These are phyloP conservation scores for Penicillium hordei DNA, from an alignment of 2,329 filamentous ascomycete genomes.

Conservation along the genomic window DNA sequence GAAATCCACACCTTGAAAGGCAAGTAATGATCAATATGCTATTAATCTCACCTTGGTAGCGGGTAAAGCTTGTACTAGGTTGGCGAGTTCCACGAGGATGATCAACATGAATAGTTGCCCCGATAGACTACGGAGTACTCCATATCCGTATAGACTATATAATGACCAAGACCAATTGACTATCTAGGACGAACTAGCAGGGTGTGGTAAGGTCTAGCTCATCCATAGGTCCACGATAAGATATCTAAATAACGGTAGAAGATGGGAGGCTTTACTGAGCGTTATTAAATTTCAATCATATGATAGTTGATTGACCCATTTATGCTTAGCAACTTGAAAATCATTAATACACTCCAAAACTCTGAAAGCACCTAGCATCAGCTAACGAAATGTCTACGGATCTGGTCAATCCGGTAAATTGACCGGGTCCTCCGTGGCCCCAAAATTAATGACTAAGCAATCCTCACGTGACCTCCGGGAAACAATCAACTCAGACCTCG, in stretches of 20 bases:
- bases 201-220: not conserved
- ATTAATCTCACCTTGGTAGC: not conserved
- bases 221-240: not conserved
- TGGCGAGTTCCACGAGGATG: not conserved
- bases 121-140: not conserved
- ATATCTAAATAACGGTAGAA: not conserved
- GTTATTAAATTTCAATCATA: too few relatives aligned
- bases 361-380: not conserved
- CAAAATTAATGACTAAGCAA: not conserved
- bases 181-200: not conserved
- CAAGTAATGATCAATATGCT: not conserved
- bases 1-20: not conserved
- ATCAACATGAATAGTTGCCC: not conserved
- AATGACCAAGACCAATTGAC: not conserved
- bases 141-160: not conserved
- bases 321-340: not conserved
- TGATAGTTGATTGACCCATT: not conserved
- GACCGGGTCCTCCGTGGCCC: not conserved
- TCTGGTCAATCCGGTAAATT: too few relatives aligned
- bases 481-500: conserved; percentile 10
- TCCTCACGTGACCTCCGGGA: not conserved
- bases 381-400: not conserved
- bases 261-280: not conserved
- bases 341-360: not conserved
- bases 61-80: not conserved